These are phyloP conservation scores for Ogataea minuta DNA, from an alignment of 805 yeast genomes.

Conservation along the genomic window DNA sequence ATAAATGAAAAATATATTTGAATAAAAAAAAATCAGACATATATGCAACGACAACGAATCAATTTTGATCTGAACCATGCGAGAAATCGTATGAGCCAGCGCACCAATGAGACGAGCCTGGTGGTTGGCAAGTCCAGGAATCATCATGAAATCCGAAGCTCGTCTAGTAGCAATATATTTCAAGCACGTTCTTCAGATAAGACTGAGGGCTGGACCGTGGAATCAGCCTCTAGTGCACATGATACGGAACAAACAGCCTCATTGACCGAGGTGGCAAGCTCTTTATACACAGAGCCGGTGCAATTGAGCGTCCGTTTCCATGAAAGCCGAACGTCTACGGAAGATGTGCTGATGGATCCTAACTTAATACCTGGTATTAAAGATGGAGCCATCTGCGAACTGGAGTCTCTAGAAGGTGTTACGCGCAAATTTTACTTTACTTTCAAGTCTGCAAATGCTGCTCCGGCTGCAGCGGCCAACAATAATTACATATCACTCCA, in stretches of 20 bases:
- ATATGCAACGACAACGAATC: constrained; percentile 25
- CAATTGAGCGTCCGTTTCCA: constrained; percentile 58
- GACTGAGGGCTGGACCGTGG: constrained; percentile 1
- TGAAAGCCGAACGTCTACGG: constrained; percentile 56
- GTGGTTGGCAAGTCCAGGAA: constrained; percentile 29
- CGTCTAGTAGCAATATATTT: constrained; percentile 12
- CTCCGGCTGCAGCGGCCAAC: constrained; percentile 12
- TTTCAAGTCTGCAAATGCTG: constrained; percentile 31
- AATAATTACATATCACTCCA: constrained; percentile 51
- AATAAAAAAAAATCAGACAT: no score
- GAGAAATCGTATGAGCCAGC: constrained; percentile 29
- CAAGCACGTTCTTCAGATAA: constrained; percentile 1
- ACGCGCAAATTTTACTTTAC: constrained; percentile 43
- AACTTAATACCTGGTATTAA: constrained; percentile 57
- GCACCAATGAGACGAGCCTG: constrained; percentile 35
- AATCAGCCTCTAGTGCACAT: constrained; percentile 2
- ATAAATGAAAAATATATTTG: neutral
- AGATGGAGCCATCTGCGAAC: constrained; percentile 77
- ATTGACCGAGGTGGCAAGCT: neutral
- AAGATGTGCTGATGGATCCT: constrained; percentile 63
- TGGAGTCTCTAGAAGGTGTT: constrained; percentile 44
- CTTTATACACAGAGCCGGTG: constrained; percentile 32
- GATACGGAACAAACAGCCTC: neutral
- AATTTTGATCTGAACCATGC: constrained; percentile 29
- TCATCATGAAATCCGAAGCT: constrained; percentile 19